These are phyloP conservation scores for Torulaspora microellipsoides DNA, from an alignment of 805 yeast species.

Conservation along the genomic window DNA sequence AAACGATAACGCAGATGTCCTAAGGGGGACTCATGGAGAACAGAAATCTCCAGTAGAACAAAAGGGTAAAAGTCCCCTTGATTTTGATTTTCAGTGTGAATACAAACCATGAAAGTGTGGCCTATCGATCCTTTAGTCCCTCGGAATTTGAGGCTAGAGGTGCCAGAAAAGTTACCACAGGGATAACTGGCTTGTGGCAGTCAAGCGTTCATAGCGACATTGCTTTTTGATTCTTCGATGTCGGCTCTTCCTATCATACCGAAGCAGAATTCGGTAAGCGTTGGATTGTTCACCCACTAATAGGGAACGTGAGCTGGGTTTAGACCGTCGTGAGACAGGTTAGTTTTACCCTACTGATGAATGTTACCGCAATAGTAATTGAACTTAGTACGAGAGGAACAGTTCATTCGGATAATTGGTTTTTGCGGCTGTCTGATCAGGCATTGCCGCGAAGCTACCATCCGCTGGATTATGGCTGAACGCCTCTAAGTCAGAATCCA, in stretches of 20 bases:
- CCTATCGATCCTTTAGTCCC: slow-evolving; percentile 47
- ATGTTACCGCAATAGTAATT: slow-evolving; percentile 39
- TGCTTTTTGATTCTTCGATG: slow-evolving; percentile 46
- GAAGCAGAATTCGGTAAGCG: slow-evolving; percentile 46
- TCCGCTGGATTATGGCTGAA: slow-evolving; percentile 47
- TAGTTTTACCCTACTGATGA: slow-evolving; percentile 43
- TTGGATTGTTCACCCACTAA: slow-evolving; percentile 46
- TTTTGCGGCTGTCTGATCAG: slow-evolving; percentile 45
- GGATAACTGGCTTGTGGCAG: slow-evolving; percentile 45
- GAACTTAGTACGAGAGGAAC: slow-evolving; percentile 46
- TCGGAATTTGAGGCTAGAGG: slow-evolving; percentile 44
- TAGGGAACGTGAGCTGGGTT: slow-evolving; percentile 43
- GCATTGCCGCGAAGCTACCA: slow-evolving; percentile 48
- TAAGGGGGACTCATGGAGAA: slow-evolving; percentile 45
- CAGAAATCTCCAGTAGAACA: slow-evolving; percentile 46
- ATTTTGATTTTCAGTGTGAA: slow-evolving; percentile 45
- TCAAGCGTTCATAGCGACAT: slow-evolving; percentile 47
- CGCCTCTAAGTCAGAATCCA: slow-evolving; percentile 52
- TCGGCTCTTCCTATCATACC: slow-evolving; percentile 49
- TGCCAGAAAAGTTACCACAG: slow-evolving; percentile 43
- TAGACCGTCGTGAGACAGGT: slow-evolving; percentile 45
- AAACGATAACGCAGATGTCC: slow-evolving; percentile 45
- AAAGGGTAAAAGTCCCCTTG: slow-evolving; percentile 45
- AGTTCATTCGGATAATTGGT: slow-evolving; percentile 46
- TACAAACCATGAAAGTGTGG: slow-evolving; percentile 46